Evolutionary conservation across 768 basidiomycete genomes (phyloP).

Genomic region (Phaffia tasmanica): DNA sequence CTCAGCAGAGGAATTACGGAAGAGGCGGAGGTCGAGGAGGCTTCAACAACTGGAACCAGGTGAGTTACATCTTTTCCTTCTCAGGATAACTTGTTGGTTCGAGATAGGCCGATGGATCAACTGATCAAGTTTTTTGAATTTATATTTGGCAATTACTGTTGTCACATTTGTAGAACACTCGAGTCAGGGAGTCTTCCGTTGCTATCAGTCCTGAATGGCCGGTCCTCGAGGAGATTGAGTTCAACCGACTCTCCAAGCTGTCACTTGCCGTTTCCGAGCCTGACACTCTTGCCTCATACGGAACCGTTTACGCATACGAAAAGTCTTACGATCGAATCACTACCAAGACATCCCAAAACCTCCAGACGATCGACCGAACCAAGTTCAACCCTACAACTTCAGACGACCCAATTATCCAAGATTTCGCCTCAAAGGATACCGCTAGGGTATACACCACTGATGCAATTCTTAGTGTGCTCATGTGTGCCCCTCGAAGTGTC

Average conservation of each 20-base stretch:
- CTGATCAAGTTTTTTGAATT: neutral
- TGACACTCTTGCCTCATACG: constrained; percentile 81
- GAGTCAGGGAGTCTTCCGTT: constrained; percentile 83
- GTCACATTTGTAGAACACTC: constrained; percentile 32
- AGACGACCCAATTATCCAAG: constrained; percentile 91
- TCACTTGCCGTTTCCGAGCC: constrained; percentile 87
- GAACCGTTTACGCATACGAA: constrained; percentile 83
- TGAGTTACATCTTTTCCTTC: constrained; percentile 35
- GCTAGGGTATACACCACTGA: constrained; percentile 85
- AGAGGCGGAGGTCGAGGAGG: constrained; percentile 49
- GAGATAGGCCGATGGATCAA: neutral
- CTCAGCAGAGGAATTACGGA: constrained; percentile 28
- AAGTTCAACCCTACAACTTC: constrained; percentile 97
- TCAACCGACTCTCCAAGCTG: constrained; percentile 79
- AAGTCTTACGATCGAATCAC: constrained; percentile 90
- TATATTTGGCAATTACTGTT: neutral
- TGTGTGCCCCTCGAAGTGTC: constrained; percentile 89
- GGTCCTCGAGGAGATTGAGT: constrained; percentile 96
- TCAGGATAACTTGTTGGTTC: neutral
- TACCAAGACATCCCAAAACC: constrained; percentile 78
- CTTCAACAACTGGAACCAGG: constrained; percentile 94
- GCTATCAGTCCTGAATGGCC: constrained; percentile 83
- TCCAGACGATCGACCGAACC: constrained; percentile 86
- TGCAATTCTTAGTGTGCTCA: constrained; percentile 83
- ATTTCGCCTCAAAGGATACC: constrained; percentile 65